Base-by-base conservation (phyloP, 1,139 yeast species). In the Hansenula lynferdii region DNA sequence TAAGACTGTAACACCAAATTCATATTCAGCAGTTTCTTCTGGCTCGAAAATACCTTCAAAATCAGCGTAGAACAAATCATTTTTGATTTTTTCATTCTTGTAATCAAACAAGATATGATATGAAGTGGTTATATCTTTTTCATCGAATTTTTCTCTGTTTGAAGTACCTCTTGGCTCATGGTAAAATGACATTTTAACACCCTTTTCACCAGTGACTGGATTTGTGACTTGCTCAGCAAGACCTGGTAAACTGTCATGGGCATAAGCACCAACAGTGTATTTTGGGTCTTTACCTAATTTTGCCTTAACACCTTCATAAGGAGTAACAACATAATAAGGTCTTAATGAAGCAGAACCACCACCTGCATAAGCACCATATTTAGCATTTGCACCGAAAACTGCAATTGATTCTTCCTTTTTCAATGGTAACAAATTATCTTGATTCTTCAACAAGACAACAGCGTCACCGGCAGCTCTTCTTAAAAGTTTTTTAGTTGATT, bases 371-470 rank as follows among this genome's bases (percentile, higher is more conserved):
- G 67, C 57, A 20, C 72, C 59, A 17, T 53, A 51, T 45, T 66
- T 68, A 19, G 74, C 77, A 42, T 70, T 72, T 28, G 77, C 75
- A 16, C 80, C 80, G 49, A 74, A 70, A 24, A 74, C 69, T 1
- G 75, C 75, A 38, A 70, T 60, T 7, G 53, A 56, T 34, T 69
- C 68, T 15, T 56, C 43, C 43, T 62, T 61, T 35, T 61, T 52
- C 46, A 72, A 57, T 20, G 77, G 75, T 49, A 72, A 54, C 41
- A 77, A 35, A 32, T 53, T 45, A 36, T 58, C 54, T 21, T 75
- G 76, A 54, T 78, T 77, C 50, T 70, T 77, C 51, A 78, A 64
- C 45, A 78, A 56, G 3, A 77, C 82, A 36, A 72, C 63, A 5
- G 77, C 62, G 42, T 76, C 82, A 33, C 61, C 69, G 22, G 76